Base-by-base conservation (phyloP, 2,329 filamentous ascomycete species). In the Neoscytalidium dimidiatum region DNA sequence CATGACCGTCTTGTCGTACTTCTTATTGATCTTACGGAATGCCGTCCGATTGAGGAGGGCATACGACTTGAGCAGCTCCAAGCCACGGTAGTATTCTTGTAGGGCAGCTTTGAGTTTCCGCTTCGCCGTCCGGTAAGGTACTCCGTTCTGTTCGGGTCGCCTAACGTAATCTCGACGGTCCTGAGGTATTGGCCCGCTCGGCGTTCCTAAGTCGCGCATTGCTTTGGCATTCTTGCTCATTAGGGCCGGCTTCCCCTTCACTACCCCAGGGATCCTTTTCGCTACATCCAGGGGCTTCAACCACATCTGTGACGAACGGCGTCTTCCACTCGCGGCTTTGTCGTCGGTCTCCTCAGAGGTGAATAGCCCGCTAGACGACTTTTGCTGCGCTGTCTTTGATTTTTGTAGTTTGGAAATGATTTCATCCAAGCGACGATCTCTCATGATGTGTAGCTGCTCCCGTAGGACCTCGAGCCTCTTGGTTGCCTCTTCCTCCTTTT, bases 11-110 rank as follows among this genome's bases (percentile, higher is more conserved):
- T 98, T 99, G 83, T 98, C 94, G 75, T 96, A 98, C 78, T 99
- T 99, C 78, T 99, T 99, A 79, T 96, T 97, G 74, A 99, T 92
- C 77, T 99, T 99, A 33, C 94, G 89, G 73, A 98, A 98, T 0
- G 93, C 95, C 0, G 92, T 97, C 56, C 92, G 87, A 76, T 99
- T 99, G 14, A 97, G 83, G 23, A 96, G 81, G 1, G 93, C 90
- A 72, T 96, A 99, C 0, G 92, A 91, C 79, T 97, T 98, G 66
- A 99, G 84, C 51, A 98, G 82, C 75, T 99, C 95, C 14, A 99
- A 83, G 0, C 92, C 90, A 21, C 94, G 90, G 75, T 99, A 98
- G 75, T 93, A 97, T 75, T 98, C 95, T 72, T 96, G 91, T 57
- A 98, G 78, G 0, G 95, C 95, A 53, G 92, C 81, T 78, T 98